Base-by-base conservation (phyloP, 768 basidiomycete species). In the Amanita rimosa region DNA sequence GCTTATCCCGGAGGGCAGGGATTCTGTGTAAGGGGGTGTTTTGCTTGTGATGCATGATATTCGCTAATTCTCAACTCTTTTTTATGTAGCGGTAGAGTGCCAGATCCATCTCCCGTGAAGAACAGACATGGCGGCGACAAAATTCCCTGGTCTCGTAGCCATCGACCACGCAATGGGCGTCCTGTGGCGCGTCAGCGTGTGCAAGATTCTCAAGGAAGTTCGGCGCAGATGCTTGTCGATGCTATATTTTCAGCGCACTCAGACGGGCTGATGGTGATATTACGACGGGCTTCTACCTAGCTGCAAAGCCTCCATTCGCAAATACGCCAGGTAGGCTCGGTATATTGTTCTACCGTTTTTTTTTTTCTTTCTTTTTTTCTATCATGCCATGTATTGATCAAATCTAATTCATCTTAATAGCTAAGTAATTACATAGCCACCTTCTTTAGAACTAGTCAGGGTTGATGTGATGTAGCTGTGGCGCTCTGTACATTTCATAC, bases 231-330 rank as follows among this genome's bases (percentile, higher is more conserved):
- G 46, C 54, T 69, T 27, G 84, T 89, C 10, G 87, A 89, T 57
- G 83, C 85, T 2, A 88, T 90, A 48, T 88, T 90, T 59, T 86
- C 85, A 29, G 86, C 83, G 4, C 87, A 89, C 60, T 89, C 87
- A 24, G 87, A 90, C 58, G 87, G 87, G 4, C 69, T 90, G 49
- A 78, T 90, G 68, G 83, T 87, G 53, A 85, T 90, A 54, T 64
- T 90, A 10, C 77, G 87, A 17, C 66, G 71, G 41, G 71, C 75
- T 31, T 59, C 64, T 33, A 42, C 42, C 22, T 52, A n/a, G 46
- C 16, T 39, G 39, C 27, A 33, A n/a, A 44, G 31, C 21, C 22
- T 39, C 13, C 19, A 39, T 19, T 19, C 8, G 9, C n/a, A 19
- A 17, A 8, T 37, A 35, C 13, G 8, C 36, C 36, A 37, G 26